A percentile compares a stretch with the other conserved stretches of the same genome.
phyloP scores from a whole-genome alignment of 768 basidiomycete species.

The Asterophora lycoperdoides region DNA sequence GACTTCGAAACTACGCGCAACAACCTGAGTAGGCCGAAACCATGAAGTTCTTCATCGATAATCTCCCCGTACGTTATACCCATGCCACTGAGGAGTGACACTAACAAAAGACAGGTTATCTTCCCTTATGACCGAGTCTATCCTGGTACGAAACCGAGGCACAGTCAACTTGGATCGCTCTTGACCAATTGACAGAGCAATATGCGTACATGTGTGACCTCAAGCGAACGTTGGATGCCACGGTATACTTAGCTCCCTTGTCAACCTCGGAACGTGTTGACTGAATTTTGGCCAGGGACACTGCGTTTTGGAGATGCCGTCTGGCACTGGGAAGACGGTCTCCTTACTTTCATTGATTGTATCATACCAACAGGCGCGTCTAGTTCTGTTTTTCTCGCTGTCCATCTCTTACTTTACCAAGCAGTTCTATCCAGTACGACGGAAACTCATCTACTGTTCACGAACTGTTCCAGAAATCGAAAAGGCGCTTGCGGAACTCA shows the following conservation, averaged over 20 bases:
- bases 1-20: too few species aligned
- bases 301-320: slow-evolving; percentile 99
- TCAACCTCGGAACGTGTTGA: background rate
- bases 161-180: slow-evolving; percentile 5
- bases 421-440: slow-evolving; percentile 86
- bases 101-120: slow-evolving; percentile 52
- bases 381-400: background rate
- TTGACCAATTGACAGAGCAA: slow-evolving; percentile 60
- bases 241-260: slow-evolving; percentile 42
- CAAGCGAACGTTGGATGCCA: slow-evolving; percentile 92
- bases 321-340: slow-evolving; percentile 98
- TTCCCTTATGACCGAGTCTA: slow-evolving; percentile 96
- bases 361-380: slow-evolving; percentile 87
- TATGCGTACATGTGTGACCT: slow-evolving; percentile 99
- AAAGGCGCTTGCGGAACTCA: slow-evolving; percentile 93
- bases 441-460: slow-evolving; percentile 98
- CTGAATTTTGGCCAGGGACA: slow-evolving; percentile 62
- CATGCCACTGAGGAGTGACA: background rate
- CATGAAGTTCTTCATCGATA: slow-evolving; percentile 85
- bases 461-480: slow-evolving; percentile 99
- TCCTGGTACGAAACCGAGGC: slow-evolving; percentile 56
- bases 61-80: slow-evolving; percentile 56
- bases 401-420: background rate
- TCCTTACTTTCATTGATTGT: slow-evolving; percentile 93
- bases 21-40: background rate